Percentiles rank a stretch among this genome's conserved stretches.
Conservation (phyloP, 345 rosid genomes). For the Iberis pinnata region DNA sequence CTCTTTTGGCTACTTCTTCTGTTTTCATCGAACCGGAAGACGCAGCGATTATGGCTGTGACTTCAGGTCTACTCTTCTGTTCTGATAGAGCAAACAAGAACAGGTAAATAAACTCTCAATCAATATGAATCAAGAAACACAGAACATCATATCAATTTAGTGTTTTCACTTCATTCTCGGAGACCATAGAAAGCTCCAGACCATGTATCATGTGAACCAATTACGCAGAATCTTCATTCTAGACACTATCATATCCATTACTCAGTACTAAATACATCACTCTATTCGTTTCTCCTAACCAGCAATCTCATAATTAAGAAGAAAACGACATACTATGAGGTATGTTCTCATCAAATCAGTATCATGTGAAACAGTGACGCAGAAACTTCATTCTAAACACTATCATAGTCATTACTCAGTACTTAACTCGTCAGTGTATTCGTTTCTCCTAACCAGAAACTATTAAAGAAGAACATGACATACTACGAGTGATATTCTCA, state of each 20-base stretch:
- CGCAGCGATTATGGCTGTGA: conserved; percentile 50
- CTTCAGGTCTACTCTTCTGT: conserved; percentile 51
- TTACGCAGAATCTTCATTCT: neutral
- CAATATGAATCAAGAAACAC: conserved; percentile 8
- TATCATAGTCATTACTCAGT: conserved; percentile 1
- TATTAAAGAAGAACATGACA: no score
- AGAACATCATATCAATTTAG: neutral
- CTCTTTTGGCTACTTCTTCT: conserved; percentile 64
- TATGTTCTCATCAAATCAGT: neutral
- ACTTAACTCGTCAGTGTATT: neutral
- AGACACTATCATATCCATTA: neutral
- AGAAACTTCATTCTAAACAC: neutral
- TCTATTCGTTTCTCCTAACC: no score
- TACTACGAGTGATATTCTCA: no score
- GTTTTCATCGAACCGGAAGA: conserved; percentile 66
- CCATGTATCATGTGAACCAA: neutral
- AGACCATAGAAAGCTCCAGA: no score
- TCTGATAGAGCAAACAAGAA: conserved; percentile 31
- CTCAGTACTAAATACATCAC: neutral
- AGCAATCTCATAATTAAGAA: no score
- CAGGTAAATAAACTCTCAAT: conserved; percentile 1
- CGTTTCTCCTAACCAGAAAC: no score
- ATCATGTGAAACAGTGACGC: neutral
- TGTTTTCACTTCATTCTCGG: no score
- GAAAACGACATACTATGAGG: no score